These are phyloP conservation scores for Schizophyllum amplum DNA, from an alignment of 1,284 basidiomycete species.

Conservation along the genomic window DNA sequence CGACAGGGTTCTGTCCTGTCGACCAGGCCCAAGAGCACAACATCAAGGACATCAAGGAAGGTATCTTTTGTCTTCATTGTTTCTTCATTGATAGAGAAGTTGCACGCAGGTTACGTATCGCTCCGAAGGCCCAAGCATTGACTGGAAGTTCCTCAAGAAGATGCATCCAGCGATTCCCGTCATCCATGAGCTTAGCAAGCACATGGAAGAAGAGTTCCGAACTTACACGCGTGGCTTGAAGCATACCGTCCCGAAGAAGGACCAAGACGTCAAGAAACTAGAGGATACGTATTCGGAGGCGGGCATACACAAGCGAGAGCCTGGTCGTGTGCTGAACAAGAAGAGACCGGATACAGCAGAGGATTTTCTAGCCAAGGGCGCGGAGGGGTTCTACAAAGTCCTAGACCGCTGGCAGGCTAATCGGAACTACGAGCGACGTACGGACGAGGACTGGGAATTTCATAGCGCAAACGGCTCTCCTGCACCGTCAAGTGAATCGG, in stretches of 20 bases:
- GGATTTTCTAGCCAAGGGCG: too few relatives aligned
- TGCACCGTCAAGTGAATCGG: too few relatives aligned
- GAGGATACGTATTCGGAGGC: neutral
- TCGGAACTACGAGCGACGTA: too few relatives aligned
- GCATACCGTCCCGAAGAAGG: slow-evolving; percentile 16
- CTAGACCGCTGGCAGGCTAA: too few relatives aligned
- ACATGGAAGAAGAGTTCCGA: slow-evolving; percentile 20
- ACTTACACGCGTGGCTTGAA: slow-evolving; percentile 15
- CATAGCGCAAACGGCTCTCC: too few relatives aligned
- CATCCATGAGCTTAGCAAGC: slow-evolving; percentile 15
- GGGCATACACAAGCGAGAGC: neutral
- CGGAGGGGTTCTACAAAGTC: too few relatives aligned
- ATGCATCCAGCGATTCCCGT: slow-evolving; percentile 23
- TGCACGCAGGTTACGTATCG: slow-evolving; percentile 14
- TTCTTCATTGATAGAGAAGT: neutral
- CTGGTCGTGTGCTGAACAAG: neutral
- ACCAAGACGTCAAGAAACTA: slow-evolving; percentile 12
- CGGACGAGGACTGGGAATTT: too few relatives aligned
- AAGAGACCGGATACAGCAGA: too few relatives aligned
- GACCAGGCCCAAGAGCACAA: slow-evolving; percentile 19
- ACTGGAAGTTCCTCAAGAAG: slow-evolving; percentile 22
- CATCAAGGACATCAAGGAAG: slow-evolving; percentile 18
- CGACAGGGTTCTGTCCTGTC: slow-evolving; percentile 12
- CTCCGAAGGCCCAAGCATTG: slow-evolving; percentile 22
- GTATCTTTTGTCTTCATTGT: neutral